Conservation (phyloP, 345 rosid species). For the Kandelia obovata region DNA sequence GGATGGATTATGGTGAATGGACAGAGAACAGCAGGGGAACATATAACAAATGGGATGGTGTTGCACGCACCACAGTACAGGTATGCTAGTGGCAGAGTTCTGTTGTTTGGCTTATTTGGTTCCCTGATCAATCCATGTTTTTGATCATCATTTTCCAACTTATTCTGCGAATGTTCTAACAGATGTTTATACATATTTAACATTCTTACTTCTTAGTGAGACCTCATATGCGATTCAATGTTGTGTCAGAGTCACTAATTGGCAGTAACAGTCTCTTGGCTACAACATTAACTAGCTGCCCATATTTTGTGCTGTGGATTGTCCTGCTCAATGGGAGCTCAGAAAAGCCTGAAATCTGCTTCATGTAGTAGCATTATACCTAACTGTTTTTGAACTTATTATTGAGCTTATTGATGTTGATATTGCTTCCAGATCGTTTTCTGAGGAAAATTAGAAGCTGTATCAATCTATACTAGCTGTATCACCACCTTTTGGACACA, state of each 20-base stretch:
- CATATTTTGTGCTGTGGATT: neutral
- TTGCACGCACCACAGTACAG: slow-evolving; percentile 87
- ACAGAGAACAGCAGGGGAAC: slow-evolving; percentile 94
- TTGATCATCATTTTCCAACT: neutral
- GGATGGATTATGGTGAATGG: slow-evolving; percentile 99
- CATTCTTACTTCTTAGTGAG: neutral
- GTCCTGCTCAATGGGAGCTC: neutral
- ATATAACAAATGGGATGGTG: slow-evolving; percentile 98
- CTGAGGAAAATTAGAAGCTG: too few relatives aligned
- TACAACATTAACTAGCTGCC: neutral
- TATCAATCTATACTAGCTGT: too few relatives aligned
- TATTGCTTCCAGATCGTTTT: too few relatives aligned
- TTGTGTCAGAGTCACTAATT: neutral
- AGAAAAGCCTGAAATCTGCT: too few relatives aligned
- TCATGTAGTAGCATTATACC: too few relatives aligned
- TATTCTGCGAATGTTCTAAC: neutral
- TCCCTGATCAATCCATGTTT: neutral
- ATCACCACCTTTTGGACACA: too few relatives aligned
- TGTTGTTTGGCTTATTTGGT: neutral
- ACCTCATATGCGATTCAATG: neutral
- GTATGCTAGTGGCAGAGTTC: slow-evolving; percentile 29
- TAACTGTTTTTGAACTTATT: too few relatives aligned
- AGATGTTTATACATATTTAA: neutral
- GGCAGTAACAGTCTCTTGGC: neutral
- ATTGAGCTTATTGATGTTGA: too few relatives aligned